phyloP scores from a whole-genome alignment of 345 rosid genomes.

The Salix udensis region DNA sequence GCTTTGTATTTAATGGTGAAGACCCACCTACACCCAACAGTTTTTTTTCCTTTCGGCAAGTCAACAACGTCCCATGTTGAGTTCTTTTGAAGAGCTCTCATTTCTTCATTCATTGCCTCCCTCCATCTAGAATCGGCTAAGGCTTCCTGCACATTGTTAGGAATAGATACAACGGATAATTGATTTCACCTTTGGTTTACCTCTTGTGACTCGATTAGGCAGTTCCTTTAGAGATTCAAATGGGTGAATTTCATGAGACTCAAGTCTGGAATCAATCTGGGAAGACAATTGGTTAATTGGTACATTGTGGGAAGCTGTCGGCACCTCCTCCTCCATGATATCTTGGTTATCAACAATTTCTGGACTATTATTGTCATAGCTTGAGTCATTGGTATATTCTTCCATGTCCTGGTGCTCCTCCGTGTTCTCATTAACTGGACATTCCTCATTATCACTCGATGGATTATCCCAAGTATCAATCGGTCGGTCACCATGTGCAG shows the following conservation, averaged over 20 bases:
- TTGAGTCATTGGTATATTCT: background rate
- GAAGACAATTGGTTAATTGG: background rate
- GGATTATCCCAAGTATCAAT: background rate
- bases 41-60: background rate
- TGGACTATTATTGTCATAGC: background rate
- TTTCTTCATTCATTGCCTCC: background rate
- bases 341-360: rapidly evolving
- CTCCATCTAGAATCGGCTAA: too few species aligned
- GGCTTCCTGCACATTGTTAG: background rate
- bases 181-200: background rate
- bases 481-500: rapidly evolving
- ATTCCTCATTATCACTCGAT: too few species aligned
- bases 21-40: background rate
- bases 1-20: background rate
- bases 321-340: background rate
- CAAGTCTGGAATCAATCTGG: background rate
- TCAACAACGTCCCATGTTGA: background rate
- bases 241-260: background rate
- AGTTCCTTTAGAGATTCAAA: background rate
- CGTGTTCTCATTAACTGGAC: background rate
- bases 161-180: background rate
- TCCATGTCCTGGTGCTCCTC: background rate
- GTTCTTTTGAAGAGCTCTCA: background rate
- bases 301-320: background rate
- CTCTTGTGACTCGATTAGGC: background rate